Conservation (phyloP, 2,329 filamentous ascomycete genomes). For the Pyrenochaeta sp. region DNA sequence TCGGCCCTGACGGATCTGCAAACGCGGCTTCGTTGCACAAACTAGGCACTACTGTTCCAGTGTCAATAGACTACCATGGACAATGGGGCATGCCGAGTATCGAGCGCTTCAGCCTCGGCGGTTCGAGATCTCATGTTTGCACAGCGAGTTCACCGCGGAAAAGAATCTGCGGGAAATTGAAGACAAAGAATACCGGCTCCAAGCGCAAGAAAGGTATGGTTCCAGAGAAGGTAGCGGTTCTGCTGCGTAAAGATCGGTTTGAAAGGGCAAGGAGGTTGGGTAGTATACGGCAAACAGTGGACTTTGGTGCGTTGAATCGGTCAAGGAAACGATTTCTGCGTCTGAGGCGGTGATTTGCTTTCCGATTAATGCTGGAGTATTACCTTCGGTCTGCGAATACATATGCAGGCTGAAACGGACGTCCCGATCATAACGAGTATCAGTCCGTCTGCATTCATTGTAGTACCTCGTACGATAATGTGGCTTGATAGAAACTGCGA, state of each 20-base stretch:
- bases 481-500: no score
- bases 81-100: neutral
- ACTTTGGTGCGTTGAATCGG: neutral
- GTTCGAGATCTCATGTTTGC: neutral
- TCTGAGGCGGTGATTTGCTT: neutral
- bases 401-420: no score
- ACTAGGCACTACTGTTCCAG: neutral
- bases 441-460: no score
- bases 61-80: neutral
- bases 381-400: no score
- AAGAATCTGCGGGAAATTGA: no score
- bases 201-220: neutral
- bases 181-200: no score
- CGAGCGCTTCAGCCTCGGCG: neutral
- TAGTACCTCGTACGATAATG: no score
- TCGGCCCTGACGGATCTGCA: neutral
- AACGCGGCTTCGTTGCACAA: neutral
- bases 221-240: neutral
- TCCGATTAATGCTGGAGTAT: no score
- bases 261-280: neutral
- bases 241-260: neutral
- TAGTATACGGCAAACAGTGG: neutral
- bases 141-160: neutral
- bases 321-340: neutral
- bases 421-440: no score